Conservation (phyloP, 345 rosid species). For the Gossypium thurberi region DNA sequence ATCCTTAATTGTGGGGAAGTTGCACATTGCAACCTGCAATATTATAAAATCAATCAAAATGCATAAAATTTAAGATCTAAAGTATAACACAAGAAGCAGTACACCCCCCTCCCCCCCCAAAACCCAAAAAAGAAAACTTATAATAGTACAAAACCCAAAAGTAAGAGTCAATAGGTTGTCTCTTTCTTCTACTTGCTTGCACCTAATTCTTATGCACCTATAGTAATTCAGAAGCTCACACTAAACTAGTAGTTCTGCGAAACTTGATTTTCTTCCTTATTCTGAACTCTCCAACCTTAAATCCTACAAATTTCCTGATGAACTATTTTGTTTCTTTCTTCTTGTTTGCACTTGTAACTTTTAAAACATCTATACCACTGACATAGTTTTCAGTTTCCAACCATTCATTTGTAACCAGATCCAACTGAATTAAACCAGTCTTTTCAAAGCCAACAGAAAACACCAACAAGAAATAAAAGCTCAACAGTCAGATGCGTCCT, state of each 20-base stretch:
- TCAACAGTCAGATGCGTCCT: not conserved
- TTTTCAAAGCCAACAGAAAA: not conserved
- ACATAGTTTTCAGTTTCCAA: not conserved
- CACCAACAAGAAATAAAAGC: not conserved
- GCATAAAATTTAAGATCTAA: not conserved
- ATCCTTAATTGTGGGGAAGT: constrained; percentile 84
- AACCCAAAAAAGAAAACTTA: not conserved
- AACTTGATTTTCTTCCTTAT: not conserved
- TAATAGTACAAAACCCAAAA: not conserved
- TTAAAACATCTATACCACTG: not conserved
- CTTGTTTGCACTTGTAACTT: not conserved
- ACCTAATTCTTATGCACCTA: not conserved
- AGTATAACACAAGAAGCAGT: not conserved
- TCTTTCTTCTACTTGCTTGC: not conserved
- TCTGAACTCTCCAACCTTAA: not conserved
- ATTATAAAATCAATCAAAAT: not conserved
- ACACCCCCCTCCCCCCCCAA: too few species aligned
- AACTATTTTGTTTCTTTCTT: not conserved
- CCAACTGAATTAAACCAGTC: not conserved
- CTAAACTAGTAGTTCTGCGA: not conserved
- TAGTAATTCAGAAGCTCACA: not conserved
- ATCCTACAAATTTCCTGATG: not conserved
- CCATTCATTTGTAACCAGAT: not conserved
- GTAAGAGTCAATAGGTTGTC: not conserved
- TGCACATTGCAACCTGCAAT: constrained; percentile 88